These are phyloP conservation scores for Salix viminalis DNA, from an alignment of 345 rosid species.

Conservation along the genomic window DNA sequence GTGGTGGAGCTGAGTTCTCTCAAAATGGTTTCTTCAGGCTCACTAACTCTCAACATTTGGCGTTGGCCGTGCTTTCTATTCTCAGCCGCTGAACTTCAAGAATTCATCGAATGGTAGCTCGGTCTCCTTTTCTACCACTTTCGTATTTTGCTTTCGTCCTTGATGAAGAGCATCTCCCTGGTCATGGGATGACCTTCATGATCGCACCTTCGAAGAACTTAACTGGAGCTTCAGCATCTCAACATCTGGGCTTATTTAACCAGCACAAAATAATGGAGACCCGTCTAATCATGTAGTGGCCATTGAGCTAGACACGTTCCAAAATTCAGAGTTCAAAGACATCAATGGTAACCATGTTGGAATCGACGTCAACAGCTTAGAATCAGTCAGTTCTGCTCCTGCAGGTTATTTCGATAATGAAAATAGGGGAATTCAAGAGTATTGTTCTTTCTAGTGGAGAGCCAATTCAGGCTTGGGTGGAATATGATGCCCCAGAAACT, in stretches of 20 bases:
- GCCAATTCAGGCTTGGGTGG: conserved; percentile 15
- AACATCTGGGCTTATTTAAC: not conserved
- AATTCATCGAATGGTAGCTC: conserved; percentile 1
- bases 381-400: not conserved
- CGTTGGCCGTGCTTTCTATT: not conserved
- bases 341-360: not conserved
- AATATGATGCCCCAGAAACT: not conserved
- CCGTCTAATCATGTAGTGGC: conserved; percentile 4
- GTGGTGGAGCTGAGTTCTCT: not conserved
- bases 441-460: conserved; percentile 4
- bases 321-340: not conserved
- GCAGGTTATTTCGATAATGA: not conserved
- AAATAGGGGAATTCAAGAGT: not conserved
- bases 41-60: not conserved
- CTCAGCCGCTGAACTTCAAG: not conserved
- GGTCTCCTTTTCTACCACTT: conserved; percentile 8
- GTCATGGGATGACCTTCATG: conserved; percentile 2
- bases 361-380: not conserved
- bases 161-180: not conserved
- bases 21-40: not conserved
- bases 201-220: not conserved
- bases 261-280: not conserved
- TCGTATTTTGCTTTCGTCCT: conserved; percentile 5
- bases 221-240: not conserved
- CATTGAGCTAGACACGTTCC: conserved; percentile 5